These are phyloP conservation scores for Kandelia obovata DNA, from an alignment of 345 rosid genomes.

Conservation along the genomic window DNA sequence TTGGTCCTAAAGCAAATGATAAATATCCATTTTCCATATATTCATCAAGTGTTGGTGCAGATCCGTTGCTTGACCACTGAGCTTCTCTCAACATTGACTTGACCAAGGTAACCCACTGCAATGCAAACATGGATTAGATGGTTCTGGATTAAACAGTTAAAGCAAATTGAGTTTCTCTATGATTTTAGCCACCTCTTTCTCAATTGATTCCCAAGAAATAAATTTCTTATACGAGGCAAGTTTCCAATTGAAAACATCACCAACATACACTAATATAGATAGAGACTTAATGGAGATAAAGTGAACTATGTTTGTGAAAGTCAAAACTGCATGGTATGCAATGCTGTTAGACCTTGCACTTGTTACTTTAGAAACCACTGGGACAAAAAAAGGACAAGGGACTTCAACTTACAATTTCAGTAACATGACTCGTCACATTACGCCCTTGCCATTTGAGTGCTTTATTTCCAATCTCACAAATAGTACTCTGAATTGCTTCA, in stretches of 20 bases:
- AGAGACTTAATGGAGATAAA: neutral
- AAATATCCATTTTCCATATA: conserved; percentile 62
- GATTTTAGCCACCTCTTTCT: neutral
- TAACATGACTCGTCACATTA: conserved; percentile 44
- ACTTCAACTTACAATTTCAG: conserved; percentile 44
- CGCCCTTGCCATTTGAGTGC: conserved; percentile 65
- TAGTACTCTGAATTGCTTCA: conserved; percentile 59
- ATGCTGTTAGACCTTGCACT: neutral
- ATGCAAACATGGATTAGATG: conserved; percentile 10
- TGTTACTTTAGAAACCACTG: neutral
- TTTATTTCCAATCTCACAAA: conserved; percentile 65
- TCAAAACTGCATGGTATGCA: neutral
- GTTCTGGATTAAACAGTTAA: neutral
- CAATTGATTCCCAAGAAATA: neutral
- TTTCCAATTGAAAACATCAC: too few species aligned
- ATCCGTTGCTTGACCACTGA: conserved; percentile 47
- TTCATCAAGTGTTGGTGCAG: conserved; percentile 57
- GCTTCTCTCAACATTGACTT: conserved; percentile 66
- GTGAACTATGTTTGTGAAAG: neutral
- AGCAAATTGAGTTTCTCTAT: neutral
- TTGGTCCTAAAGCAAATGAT: conserved; percentile 84
- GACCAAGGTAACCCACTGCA: conserved; percentile 83
- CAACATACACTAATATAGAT: neutral
- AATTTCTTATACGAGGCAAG: too few species aligned
- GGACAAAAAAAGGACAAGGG: neutral